Evolutionary conservation across 495 filamentous ascomycete genomes (phyloP), one percentile per base, ranked within the genome.

Genomic region (Penicillium parvum): DNA sequence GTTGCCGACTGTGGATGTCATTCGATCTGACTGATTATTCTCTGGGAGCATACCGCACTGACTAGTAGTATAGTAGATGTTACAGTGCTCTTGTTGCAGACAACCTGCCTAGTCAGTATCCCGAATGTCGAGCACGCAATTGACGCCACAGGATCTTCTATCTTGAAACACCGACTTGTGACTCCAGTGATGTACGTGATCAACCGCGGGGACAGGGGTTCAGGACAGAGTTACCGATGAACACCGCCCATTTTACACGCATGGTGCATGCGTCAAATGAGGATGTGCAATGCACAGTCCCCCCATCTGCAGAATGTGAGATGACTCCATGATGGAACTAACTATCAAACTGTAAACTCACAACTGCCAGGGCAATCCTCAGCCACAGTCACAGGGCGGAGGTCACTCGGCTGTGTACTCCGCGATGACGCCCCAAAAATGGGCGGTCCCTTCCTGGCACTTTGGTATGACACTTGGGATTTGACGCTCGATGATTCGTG

Each of bases 151-250:
- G 34, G 56, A 59, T 57, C 53, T 28, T n/a, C 37, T 23, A 37
- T 32, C 29, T 9, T 54, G 50, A 54, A 57, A 57, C 51, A 29
- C 23, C n/a, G 37, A 10, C 34, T 21, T 22, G 45, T n/a, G n/a
- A n/a, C 29, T 16, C 38, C 45, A 50, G 37, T 57, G 47, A 60
- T 60, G 45, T 53, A 36, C 55, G 37, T 28, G 47, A 49, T 44
- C 42, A 51, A 45, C 40, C 44, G 37, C 35, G 40, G 40, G 39
- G 44, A 36, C 18, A 26, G n/a, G 37, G 40, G 33, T 26, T 6
- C 30, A 36, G 22, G 39, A 26, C 32, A 42, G n/a, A n/a, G n/a
- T n/a, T n/a, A n/a, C n/a, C n/a, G 42, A 33, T 33, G 37, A 44
- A 26, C 33, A 5, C 26, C 18, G 17, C 44, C 32, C 40, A 23